Evolutionary conservation across 2,329 filamentous ascomycete species (phyloP).

Genomic region (Sordariomycetes sp.): DNA sequence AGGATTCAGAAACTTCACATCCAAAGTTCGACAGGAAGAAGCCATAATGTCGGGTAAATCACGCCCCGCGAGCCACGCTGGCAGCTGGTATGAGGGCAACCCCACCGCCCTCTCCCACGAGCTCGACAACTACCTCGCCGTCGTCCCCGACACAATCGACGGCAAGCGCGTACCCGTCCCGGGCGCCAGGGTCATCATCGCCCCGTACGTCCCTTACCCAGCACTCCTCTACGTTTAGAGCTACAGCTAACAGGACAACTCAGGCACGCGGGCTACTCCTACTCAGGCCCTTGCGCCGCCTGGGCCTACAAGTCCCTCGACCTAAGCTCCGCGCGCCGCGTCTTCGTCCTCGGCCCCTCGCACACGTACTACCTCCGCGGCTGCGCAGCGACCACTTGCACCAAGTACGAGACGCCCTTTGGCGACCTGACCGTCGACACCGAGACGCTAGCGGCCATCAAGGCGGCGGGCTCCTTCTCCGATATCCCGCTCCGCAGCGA

Average conservation of each 20-base stretch:
- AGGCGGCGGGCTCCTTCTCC: constrained; percentile 17
- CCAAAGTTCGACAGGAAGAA: not conserved
- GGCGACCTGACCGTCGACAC: constrained; percentile 56
- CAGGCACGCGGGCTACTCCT: constrained; percentile 87
- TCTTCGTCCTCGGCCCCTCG: constrained; percentile 88
- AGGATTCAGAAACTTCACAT: not conserved
- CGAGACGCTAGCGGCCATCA: constrained; percentile 35
- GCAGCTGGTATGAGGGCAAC: constrained; percentile 70
- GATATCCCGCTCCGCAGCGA: constrained; percentile 56
- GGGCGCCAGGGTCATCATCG: constrained; percentile 75
- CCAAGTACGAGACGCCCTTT: constrained; percentile 59
- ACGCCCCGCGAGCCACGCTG: constrained; percentile 59
- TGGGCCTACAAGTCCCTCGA: constrained; percentile 91
- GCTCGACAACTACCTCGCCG: constrained; percentile 61
- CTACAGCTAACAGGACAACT: not conserved
- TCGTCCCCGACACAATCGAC: constrained; percentile 51
- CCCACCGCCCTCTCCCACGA: constrained; percentile 46
- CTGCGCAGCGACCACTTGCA: constrained; percentile 63
- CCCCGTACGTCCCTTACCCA: constrained; percentile 54
- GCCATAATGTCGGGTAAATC: constrained; percentile 7
- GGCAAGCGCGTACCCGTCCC: constrained; percentile 45
- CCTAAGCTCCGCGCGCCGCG: constrained; percentile 65
- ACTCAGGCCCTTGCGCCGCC: constrained; percentile 82
- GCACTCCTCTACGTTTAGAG: constrained; percentile 4
- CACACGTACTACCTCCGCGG: constrained; percentile 73